These are phyloP conservation scores for Leavenworthia alabamica DNA, from an alignment of 345 rosid species.

Conservation along the genomic window DNA sequence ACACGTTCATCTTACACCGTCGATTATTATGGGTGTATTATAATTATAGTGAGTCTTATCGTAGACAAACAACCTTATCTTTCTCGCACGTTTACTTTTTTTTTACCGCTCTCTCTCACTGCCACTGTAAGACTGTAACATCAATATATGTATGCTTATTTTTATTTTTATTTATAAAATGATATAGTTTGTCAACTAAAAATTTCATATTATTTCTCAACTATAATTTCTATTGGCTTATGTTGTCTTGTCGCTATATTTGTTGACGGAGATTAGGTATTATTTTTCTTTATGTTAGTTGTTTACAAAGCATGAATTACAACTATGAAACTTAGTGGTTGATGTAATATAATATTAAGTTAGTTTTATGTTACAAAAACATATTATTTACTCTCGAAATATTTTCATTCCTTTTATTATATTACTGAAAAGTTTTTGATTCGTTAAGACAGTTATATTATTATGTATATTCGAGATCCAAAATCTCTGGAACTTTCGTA, in stretches of 20 bases:
- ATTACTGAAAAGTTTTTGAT: not conserved
- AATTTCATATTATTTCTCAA: conserved; percentile 21
- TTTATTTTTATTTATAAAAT: conserved; percentile 11
- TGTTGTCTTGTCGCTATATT: not conserved
- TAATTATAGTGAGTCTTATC: conserved; percentile 29
- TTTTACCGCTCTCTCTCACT: not conserved
- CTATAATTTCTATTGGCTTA: not conserved
- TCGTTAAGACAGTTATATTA: not conserved
- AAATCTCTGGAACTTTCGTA: conserved; percentile 25
- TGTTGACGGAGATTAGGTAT: conserved; percentile 10
- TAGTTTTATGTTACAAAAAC: not conserved
- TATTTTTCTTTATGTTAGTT: conserved; percentile 1
- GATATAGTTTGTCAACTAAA: conserved; percentile 20
- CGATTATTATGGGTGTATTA: not conserved
- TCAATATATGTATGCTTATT: conserved; percentile 18
- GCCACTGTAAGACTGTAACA: conserved; percentile 22
- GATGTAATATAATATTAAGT: not conserved
- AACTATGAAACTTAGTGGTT: no score
- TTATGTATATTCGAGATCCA: not conserved
- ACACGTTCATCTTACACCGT: not conserved
- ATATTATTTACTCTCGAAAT: no score
- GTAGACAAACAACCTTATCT: conserved; percentile 19
- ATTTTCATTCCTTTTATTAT: not conserved
- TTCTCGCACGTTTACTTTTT: not conserved
- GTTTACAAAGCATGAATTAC: no score